Evolutionary conservation across 352 stramenopile genomes (phyloP), one percentile per base, ranked within the genome.

Genomic region (Lagenidium sp.): DNA sequence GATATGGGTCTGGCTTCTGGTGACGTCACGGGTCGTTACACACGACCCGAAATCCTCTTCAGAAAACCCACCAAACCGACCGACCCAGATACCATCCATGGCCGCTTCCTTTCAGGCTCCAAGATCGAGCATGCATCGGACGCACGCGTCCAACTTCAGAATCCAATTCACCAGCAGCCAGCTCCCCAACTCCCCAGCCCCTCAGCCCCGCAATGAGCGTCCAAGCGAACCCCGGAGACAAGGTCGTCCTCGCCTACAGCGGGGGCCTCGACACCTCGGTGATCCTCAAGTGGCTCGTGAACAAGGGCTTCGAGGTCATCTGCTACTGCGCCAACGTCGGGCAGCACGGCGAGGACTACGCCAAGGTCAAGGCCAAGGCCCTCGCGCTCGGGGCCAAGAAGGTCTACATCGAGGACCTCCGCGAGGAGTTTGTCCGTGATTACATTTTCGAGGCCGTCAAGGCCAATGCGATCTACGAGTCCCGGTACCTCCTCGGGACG

Each of bases 251-350:
- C 52, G 95, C 95, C 41, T 98, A 98, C 82, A 97, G 82, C 55
- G 95, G 95, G 62, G 96, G 96, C 43, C 83, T 99, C 38, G 96
- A 99, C 70, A 99, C 96, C 45, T 98, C 94, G 53, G 95, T 98
- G 47, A 98, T 98, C 75, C 86, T 99, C 45, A 98, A 97, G 69
- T 99, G 95, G 95, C 91, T 99, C 45, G 94, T 89, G 20, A 90
- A 93, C 74, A 98, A 99, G 70, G 95, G 95, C 58, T 99, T 97
- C 55, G 94, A 99, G 41, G 95, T 99, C 22, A 96, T 98, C 62
- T 96, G 91, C 71, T 99, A 99, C 86, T 98, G 95, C 72, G 96
- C 96, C 60, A 98, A 99, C 64, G 92, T 99, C 22, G 96, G 96
- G 35, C 96, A 99, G 81, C 84, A 96, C 50, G 91, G 95, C 44